Evolutionary conservation across 352 stramenopile genomes (phyloP).

Genomic region (Globisporangium camurandrum): DNA sequence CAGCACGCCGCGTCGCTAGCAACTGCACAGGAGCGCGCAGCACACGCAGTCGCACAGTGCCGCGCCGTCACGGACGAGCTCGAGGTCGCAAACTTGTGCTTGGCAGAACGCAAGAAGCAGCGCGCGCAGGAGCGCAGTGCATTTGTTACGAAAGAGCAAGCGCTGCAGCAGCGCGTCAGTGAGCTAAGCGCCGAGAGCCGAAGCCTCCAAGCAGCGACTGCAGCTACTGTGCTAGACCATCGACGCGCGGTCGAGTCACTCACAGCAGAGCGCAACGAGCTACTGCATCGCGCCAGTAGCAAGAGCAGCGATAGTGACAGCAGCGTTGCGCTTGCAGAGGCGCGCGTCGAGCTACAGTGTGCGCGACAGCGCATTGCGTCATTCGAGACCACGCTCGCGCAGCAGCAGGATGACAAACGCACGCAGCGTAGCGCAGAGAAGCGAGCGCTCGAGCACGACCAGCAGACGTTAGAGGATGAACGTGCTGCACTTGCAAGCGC

Average conservation of each 20-base stretch:
- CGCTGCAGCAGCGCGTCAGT: conserved; percentile 16
- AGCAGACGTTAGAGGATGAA: conserved; percentile 14
- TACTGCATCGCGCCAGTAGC: conserved; percentile 10
- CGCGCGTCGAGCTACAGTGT: conserved; percentile 41
- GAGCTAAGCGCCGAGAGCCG: conserved; percentile 6
- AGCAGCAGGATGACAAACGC: conserved; percentile 24
- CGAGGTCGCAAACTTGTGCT: conserved; percentile 61
- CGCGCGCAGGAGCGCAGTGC: conserved; percentile 27
- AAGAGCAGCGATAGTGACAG: not conserved
- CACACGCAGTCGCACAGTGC: conserved; percentile 30
- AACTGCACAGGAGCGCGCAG: conserved; percentile 35
- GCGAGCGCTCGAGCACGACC: conserved; percentile 23
- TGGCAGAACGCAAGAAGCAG: conserved; percentile 62
- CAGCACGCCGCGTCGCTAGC: conserved; percentile 26
- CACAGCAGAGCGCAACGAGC: conserved; percentile 16
- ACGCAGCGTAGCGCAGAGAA: conserved; percentile 20
- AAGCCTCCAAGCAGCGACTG: not conserved
- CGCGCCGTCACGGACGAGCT: conserved; percentile 41
- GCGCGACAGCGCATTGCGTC: conserved; percentile 38
- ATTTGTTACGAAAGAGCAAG: conserved; percentile 19
- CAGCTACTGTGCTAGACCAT: conserved; percentile 8
- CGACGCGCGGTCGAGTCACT: conserved; percentile 10
- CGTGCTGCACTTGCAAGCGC: conserved; percentile 1
- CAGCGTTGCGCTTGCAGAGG: conserved; percentile 18
- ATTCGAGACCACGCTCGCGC: conserved; percentile 37